Evolutionary conservation across 495 filamentous ascomycete genomes (phyloP).

Genomic region (Penicillium desertorum): DNA sequence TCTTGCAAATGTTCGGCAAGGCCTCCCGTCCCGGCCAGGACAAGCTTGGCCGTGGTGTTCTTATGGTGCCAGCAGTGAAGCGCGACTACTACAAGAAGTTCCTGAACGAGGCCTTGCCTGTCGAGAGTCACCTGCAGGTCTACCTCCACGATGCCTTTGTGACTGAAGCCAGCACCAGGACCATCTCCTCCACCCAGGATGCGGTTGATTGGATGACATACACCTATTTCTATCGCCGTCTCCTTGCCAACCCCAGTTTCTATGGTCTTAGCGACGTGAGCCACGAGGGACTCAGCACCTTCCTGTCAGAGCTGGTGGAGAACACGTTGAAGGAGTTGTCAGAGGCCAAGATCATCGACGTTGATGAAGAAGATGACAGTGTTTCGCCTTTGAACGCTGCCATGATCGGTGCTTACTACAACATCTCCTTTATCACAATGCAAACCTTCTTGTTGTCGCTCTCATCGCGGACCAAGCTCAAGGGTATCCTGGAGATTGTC

Average conservation of each 20-base stretch:
- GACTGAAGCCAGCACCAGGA: constrained; percentile 90
- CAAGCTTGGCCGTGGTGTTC: constrained; percentile 79
- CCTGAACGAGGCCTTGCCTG: constrained; percentile 90
- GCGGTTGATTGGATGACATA: constrained; percentile 98
- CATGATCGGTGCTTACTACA: constrained; percentile 98
- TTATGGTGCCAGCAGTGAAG: constrained; percentile 93
- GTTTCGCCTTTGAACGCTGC: constrained; percentile 89
- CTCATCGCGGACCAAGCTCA: constrained; percentile 82
- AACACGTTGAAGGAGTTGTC: constrained; percentile 85
- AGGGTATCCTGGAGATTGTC: constrained; percentile 94
- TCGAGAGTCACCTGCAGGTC: constrained; percentile 89
- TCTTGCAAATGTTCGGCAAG: constrained; percentile 99
- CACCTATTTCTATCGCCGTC: constrained; percentile 95
- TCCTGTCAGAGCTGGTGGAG: constrained; percentile 94
- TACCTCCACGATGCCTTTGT: constrained; percentile 96
- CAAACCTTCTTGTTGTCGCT: constrained; percentile 98
- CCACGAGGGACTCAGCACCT: constrained; percentile 89
- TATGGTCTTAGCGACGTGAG: constrained; percentile 88
- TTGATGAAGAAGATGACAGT: constrained; percentile 94
- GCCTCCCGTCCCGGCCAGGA: constrained; percentile 76
- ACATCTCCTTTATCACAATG: constrained; percentile 99
- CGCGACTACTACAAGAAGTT: constrained; percentile 99
- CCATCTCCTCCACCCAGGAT: constrained; percentile 92
- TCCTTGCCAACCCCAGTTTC: constrained; percentile 96
- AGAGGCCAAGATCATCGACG: constrained; percentile 93